A percentile compares a stretch with the other conserved stretches of the same genome.
These are phyloP conservation scores for Magnaporthiopsis rhizophila DNA, from an alignment of 2,329 filamentous ascomycete species.

Conservation along the genomic window DNA sequence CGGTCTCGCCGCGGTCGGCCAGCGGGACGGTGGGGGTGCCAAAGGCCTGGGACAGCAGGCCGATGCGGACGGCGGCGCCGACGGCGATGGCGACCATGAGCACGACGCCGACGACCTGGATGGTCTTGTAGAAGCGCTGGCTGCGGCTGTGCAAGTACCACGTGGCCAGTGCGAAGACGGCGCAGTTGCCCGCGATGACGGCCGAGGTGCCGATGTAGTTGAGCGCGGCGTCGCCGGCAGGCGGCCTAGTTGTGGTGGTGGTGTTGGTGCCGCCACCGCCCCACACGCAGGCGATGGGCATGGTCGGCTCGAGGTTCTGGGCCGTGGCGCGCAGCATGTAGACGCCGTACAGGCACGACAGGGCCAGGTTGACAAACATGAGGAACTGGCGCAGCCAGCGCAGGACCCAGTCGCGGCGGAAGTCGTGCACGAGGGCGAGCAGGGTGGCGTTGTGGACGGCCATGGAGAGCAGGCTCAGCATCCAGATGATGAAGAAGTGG, in stretches of 20 bases:
- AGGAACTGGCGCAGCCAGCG: conserved; percentile 57
- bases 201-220: conserved; percentile 52
- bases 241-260: not conserved
- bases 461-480: conserved; percentile 55
- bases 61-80: conserved; percentile 49
- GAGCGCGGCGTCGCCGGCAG: conserved; percentile 30
- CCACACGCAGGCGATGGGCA: conserved; percentile 58
- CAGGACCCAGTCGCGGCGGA: conserved; percentile 58
- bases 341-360: conserved; percentile 48
- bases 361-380: conserved; percentile 56
- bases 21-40: conserved; percentile 42
- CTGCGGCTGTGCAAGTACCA: conserved; percentile 55
- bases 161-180: conserved; percentile 51
- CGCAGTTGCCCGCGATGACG: conserved; percentile 49
- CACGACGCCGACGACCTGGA: conserved; percentile 45
- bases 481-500: conserved; percentile 66
- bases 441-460: conserved; percentile 58
- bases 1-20: conserved; percentile 42
- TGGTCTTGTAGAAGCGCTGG: conserved; percentile 44
- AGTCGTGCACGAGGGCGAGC: conserved; percentile 57
- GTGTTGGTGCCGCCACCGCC: conserved; percentile 13
- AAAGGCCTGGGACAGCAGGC: conserved; percentile 53
- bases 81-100: conserved; percentile 50
- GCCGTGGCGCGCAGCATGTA: conserved; percentile 49
- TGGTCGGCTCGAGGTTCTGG: conserved; percentile 36